These are phyloP conservation scores for Apophysomyces sp. DNA, from an alignment of 371 early-diverging fungal genomes.

Conservation along the genomic window DNA sequence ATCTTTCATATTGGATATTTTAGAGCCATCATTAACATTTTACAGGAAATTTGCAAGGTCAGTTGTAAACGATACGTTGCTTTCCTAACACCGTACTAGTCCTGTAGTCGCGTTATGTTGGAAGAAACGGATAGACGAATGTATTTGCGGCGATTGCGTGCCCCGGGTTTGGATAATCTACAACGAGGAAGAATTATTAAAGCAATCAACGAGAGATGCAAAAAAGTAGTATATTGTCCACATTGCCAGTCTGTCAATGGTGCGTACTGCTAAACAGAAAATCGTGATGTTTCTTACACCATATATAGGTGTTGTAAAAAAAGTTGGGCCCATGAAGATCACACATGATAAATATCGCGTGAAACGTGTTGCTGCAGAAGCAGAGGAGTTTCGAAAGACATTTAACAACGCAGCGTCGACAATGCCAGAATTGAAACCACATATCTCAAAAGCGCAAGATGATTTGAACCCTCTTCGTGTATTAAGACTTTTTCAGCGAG, in stretches of 20 bases:
- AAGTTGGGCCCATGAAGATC: slow-evolving; percentile 95
- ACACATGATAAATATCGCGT: slow-evolving; percentile 93
- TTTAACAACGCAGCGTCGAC: slow-evolving; percentile 72
- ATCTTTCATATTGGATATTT: slow-evolving; percentile 99
- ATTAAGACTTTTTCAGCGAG: slow-evolving; percentile 82
- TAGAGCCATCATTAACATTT: slow-evolving; percentile 82
- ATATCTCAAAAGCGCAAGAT: slow-evolving; percentile 86
- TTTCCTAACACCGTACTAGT: slow-evolving; percentile 41
- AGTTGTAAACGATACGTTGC: background rate
- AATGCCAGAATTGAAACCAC: slow-evolving; percentile 76
- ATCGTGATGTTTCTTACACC: background rate
- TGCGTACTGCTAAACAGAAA: slow-evolving; percentile 19
- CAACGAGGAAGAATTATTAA: slow-evolving; percentile 79
- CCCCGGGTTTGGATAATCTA: slow-evolving; percentile 81
- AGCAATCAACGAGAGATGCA: slow-evolving; percentile 83
- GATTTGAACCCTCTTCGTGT: slow-evolving; percentile 95
- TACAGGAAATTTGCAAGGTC: slow-evolving; percentile 98
- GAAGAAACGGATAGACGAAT: slow-evolving; percentile 78
- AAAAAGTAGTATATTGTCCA: slow-evolving; percentile 88
- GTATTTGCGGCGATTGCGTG: slow-evolving; percentile 72
- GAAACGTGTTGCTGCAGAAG: slow-evolving; percentile 74
- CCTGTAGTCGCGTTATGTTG: slow-evolving; percentile 86
- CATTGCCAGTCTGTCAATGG: slow-evolving; percentile 88
- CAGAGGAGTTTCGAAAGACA: slow-evolving; percentile 69
- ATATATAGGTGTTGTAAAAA: slow-evolving; percentile 81